A percentile compares a stretch with the other conserved stretches of the same genome.
phyloP scores from a whole-genome alignment of 2,329 filamentous ascomycete species.

The Trichoderma sp. region DNA sequence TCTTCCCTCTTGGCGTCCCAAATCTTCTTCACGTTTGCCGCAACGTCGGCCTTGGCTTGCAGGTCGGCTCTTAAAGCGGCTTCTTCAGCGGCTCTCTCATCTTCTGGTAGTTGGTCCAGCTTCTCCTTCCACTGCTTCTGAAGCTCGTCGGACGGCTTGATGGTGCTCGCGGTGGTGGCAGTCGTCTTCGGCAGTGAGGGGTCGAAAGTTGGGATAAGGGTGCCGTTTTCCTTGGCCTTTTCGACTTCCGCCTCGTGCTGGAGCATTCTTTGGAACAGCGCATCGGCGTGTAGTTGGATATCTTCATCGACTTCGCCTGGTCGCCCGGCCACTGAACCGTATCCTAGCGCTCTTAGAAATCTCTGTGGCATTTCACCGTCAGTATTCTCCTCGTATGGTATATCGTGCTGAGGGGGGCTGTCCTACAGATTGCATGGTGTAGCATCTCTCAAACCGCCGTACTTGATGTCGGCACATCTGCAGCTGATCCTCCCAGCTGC shows the following conservation, averaged over 20 bases:
- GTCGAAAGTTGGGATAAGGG: constrained; percentile 57
- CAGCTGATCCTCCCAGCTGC: constrained; percentile 64
- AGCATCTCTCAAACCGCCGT: constrained; percentile 78
- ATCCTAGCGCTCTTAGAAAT: constrained; percentile 87
- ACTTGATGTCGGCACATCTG: constrained; percentile 81
- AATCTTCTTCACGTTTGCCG: constrained; percentile 52
- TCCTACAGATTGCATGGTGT: constrained; percentile 76
- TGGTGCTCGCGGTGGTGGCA: constrained; percentile 23
- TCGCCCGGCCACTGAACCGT: constrained; percentile 66
- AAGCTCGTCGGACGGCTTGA: constrained; percentile 44
- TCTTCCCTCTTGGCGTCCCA: constrained; percentile 56
- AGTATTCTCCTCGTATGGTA: neutral
- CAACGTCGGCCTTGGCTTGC: constrained; percentile 58
- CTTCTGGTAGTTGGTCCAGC: constrained; percentile 55
- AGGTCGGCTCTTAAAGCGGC: constrained; percentile 62
- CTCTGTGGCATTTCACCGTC: constrained; percentile 47
- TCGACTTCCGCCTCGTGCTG: constrained; percentile 75
- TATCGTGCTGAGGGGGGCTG: neutral
- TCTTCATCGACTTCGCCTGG: constrained; percentile 71
- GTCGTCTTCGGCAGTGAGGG: constrained; percentile 47
- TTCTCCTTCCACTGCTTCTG: constrained; percentile 52
- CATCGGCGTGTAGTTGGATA: constrained; percentile 95
- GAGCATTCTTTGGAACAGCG: constrained; percentile 82
- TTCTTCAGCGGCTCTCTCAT: constrained; percentile 61
- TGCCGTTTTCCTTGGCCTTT: constrained; percentile 61